phyloP scores from a whole-genome alignment of 495 filamentous ascomycete species.

The Articulospora tetracladia region DNA sequence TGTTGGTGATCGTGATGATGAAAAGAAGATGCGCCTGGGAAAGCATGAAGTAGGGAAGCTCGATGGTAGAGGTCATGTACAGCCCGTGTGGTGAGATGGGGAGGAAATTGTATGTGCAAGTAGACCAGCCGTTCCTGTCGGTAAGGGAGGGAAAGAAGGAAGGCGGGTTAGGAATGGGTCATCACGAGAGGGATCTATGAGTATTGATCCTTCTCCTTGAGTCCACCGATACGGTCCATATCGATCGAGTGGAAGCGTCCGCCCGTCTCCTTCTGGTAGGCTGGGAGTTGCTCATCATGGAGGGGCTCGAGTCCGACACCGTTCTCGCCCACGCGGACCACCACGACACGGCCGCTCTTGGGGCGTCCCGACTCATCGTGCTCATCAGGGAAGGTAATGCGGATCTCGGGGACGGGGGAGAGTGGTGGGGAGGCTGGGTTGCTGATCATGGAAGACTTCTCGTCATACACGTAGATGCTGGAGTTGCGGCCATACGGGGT shows the following conservation, averaged over 20 bases:
- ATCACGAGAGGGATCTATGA: constrained; percentile 12
- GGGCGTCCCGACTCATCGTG: constrained; percentile 80
- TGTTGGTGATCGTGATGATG: not conserved
- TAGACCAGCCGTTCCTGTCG: not conserved
- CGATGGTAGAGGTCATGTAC: not conserved
- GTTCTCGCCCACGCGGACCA: constrained; percentile 86
- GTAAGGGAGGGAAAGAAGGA: not conserved
- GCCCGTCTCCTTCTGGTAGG: constrained; percentile 73
- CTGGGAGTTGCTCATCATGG: constrained; percentile 67
- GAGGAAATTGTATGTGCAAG: not conserved
- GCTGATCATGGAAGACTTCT: constrained; percentile 64
- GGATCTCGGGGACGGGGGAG: constrained; percentile 92
- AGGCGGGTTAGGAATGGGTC: constrained; percentile 3
- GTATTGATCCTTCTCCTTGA: constrained; percentile 70
- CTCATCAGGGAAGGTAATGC: constrained; percentile 98
- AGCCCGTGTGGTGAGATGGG: not conserved
- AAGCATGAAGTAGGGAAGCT: not conserved
- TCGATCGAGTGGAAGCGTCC: constrained; percentile 88
- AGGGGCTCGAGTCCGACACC: constrained; percentile 85
- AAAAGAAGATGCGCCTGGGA: not conserved
- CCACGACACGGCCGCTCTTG: constrained; percentile 83
- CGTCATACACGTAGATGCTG: constrained; percentile 69
- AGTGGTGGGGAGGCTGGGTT: constrained; percentile 71
- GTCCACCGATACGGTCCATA: constrained; percentile 87
- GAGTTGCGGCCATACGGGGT: constrained; percentile 51